Evolutionary conservation across 148 eudicot genomes (phyloP), one percentile per base, ranked within the genome.

Genomic region (Camellia lanceoleosa): DNA sequence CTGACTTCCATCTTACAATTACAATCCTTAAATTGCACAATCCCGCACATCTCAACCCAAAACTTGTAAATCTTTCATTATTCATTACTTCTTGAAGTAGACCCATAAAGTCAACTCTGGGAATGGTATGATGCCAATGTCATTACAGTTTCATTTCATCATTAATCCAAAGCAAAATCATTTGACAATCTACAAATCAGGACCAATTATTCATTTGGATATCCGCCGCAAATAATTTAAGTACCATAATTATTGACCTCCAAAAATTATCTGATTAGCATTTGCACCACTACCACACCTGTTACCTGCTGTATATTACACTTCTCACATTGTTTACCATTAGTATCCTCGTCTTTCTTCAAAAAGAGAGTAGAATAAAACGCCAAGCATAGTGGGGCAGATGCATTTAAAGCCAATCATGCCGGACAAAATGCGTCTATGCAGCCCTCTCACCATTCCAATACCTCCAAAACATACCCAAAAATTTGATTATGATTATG

Each of bases 371-470:
- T 49, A 49, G 7, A 11, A 44, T 46, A 64, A 75, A 9, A 58
- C 11, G 20, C 56, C 44, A 8, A 2, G 7, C 52, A 49, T 49
- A 49, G 60, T 38, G 72, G 58, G 20, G 14, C 46, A 52, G 42
- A 44, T 20, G 75, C 76, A 73, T 15, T 65, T 47, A 77, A 64
- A 47, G 49, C 71, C 23, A 77, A 76, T 49, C 23, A 66, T 2
- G 30, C 16, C 49, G 51, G 20, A 51, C 51, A 64, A 43, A 49
- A 42, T 41, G 65, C 49, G 65, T 14, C 16, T 11, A 77, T 16
- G 15, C 59, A 46, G 56, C 59, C 46, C 4, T 20, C 20, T 59
- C 59, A 30, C 71, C 3, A 43, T 46, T 62, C 14, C 59, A 19
- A 38, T 43, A 46, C 43, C 56, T 76, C 78, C 78, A 44, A 23